Evolutionary conservation across 345 rosid species (phyloP).

Genomic region (Lepidium africanum): DNA sequence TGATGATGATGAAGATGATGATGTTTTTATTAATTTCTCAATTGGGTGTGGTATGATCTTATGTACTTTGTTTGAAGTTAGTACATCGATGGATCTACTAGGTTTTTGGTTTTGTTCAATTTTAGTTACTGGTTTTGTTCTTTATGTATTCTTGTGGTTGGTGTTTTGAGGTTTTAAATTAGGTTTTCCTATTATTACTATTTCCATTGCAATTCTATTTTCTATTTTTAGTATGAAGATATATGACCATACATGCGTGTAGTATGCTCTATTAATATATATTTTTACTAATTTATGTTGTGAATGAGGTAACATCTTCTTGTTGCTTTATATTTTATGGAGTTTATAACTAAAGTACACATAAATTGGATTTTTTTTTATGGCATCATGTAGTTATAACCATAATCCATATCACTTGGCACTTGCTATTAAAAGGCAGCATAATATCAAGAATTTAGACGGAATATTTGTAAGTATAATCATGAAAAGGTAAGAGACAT

Average conservation of each 20-base stretch:
- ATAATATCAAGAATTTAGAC: not conserved
- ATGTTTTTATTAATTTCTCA: not conserved
- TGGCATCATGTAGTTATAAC: not conserved
- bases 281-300: not conserved
- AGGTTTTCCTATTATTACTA: not conserved
- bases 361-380: not conserved
- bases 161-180: not conserved
- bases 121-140: conserved; percentile 3
- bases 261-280: not conserved
- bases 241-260: conserved; percentile 7
- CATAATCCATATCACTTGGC: not conserved
- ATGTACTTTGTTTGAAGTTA: conserved; percentile 14
- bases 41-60: conserved; percentile 22
- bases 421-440: not conserved
- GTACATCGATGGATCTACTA: conserved; percentile 10
- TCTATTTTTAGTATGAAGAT: conserved; percentile 8
- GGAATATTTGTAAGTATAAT: not conserved
- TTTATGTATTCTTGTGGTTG: conserved; percentile 20
- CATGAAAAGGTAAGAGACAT: not conserved
- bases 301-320: not conserved
- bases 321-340: not conserved
- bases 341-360: not conserved
- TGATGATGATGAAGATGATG: conserved; percentile 6
- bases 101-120: not conserved
- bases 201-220: not conserved